Conservation (phyloP, 352 stramenopile species). For the Phytophthora melonis region DNA sequence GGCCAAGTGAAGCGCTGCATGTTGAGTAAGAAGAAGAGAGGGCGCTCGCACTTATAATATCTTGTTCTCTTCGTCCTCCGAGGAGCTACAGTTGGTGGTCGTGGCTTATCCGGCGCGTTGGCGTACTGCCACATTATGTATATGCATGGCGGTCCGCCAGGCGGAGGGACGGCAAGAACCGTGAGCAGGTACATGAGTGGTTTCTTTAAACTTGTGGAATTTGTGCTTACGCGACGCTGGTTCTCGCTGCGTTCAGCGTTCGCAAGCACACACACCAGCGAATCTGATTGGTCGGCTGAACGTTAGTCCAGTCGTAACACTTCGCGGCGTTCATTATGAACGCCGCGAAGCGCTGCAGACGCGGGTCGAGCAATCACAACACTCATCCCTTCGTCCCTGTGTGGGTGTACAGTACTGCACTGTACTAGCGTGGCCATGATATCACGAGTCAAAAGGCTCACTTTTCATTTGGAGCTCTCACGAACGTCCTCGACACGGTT, state of each 20-base stretch:
- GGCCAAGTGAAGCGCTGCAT: neutral
- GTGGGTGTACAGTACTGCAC: too few species aligned
- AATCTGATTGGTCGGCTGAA: neutral
- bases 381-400: too few species aligned
- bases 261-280: neutral
- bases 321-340: too few species aligned
- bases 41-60: neutral
- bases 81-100: neutral
- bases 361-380: neutral
- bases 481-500: too few species aligned
- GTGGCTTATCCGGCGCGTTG: neutral
- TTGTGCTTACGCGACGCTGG: neutral
- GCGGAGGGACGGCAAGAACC: too few species aligned
- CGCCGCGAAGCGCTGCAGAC: neutral
- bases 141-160: too few species aligned
- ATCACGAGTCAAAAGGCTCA: neutral
- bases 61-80: too few species aligned
- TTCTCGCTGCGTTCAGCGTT: neutral
- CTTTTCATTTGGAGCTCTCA: constrained; percentile 1
- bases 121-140: too few species aligned
- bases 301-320: neutral
- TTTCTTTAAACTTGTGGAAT: too few species aligned
- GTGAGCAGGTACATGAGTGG: neutral
- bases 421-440: too few species aligned
- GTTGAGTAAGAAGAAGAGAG: too few species aligned